A percentile compares a stretch with the other conserved stretches of the same genome.
Conservation (phyloP, 805 yeast genomes). For the Yamadazyma philogaea region DNA sequence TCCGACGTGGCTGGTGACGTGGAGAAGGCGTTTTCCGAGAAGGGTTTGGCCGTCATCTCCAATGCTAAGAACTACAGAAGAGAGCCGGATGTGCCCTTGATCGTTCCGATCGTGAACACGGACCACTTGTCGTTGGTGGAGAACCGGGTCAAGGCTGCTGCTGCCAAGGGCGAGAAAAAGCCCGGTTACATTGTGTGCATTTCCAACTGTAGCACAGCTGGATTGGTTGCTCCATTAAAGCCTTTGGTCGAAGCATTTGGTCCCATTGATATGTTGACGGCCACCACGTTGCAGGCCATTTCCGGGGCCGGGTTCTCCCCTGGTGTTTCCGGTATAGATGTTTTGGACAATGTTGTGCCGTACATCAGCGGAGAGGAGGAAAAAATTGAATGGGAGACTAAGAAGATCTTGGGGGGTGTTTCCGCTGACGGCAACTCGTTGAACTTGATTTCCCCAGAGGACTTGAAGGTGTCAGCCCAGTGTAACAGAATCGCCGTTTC, state of each 20-base stretch:
- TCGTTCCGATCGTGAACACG: constrained; percentile 93
- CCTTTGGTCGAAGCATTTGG: constrained; percentile 91
- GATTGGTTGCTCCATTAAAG: constrained; percentile 92
- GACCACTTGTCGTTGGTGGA: constrained; percentile 79
- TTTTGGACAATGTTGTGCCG: constrained; percentile 91
- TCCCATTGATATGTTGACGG: constrained; percentile 79
- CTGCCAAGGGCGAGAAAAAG: constrained; percentile 52
- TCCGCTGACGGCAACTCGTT: constrained; percentile 53
- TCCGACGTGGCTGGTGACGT: constrained; percentile 91
- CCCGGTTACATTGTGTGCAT: constrained; percentile 86
- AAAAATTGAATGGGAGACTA: constrained; percentile 97
- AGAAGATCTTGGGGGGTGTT: constrained; percentile 79
- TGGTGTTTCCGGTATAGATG: constrained; percentile 93
- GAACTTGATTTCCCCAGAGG: constrained; percentile 57
- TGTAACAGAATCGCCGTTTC: constrained; percentile 96
- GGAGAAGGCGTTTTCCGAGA: constrained; percentile 77
- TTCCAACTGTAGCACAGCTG: constrained; percentile 98
- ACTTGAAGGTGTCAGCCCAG: constrained; percentile 87
- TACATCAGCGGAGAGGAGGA: constrained; percentile 97
- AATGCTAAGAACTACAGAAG: constrained; percentile 97
- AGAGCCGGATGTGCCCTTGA: constrained; percentile 79
- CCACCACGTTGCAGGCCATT: constrained; percentile 94
- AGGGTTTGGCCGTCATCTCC: constrained; percentile 82
- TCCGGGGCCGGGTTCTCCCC: constrained; percentile 99
- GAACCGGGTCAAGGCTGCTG: constrained; percentile 52